Evolutionary conservation across 306 rosid genomes (phyloP), one percentile per base, ranked within the genome.

Genomic region (Mucuna pruriens): DNA sequence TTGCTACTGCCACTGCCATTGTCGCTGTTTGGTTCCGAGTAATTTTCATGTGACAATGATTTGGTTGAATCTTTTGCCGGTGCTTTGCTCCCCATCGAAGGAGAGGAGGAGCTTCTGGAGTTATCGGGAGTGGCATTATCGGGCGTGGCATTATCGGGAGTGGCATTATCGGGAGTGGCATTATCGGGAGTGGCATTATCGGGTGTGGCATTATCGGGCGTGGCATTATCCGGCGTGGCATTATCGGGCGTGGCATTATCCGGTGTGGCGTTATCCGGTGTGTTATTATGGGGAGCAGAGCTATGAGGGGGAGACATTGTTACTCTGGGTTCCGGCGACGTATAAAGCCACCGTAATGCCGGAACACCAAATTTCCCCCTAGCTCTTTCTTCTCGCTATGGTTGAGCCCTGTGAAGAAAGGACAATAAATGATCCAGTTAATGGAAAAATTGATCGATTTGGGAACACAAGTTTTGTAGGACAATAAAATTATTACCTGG

Each of bases 221-320:
- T 54, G 4, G 87, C 15, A 0, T 38, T 3, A 12, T 84, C 72
- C 0, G 85, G 25, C 0, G 87, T 60, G 7, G 90, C 42, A 5
- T 78, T 29, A 4, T 83, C 64, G 0, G 52, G 38, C 0, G 81
- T 57, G 2, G 82, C 5, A 2, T 68, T 6, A 15, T 36, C 54
- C 4, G 79, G 68, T 23, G 68, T 38, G 2, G 68, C 15, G 4
- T 68, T 22, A 12, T 58, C 46, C n/a, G n/a, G n/a, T n/a, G n/a
- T n/a, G n/a, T n/a, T n/a, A 3, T 49, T 23, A 11, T 79, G 40
- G 0, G 85, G 23, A 0, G 87, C 52, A 1, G 91, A 74, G 44
- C 72, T 60, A n/a, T 48, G 76, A 52, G 79, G 54, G 38, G 88
- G 69, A 73, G 92, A 19, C 96, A 91, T 91, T 69, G 11, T 85